A percentile compares a stretch with the other conserved stretches of the same genome.
Evolutionary conservation across 164 flowering plant genomes (phyloP).

Genomic region (Vitis riparia): DNA sequence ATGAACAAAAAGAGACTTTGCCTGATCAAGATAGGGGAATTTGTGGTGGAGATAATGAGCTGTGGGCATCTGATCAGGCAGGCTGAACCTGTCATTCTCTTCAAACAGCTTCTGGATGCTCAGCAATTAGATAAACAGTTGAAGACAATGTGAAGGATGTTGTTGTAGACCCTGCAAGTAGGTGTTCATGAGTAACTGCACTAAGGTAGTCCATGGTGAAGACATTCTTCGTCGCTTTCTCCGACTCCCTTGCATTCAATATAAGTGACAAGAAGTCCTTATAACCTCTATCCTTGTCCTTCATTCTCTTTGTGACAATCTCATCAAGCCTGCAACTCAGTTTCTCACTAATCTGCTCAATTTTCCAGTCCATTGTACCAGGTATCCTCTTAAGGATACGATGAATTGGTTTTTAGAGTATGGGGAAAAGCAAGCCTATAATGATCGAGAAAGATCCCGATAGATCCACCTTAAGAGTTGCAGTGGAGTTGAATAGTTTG

Average conservation of each 20-base stretch:
- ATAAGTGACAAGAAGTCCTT: slow-evolving; percentile 80
- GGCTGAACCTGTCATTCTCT: slow-evolving; percentile 77
- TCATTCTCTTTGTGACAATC: slow-evolving; percentile 63
- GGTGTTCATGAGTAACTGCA: slow-evolving; percentile 84
- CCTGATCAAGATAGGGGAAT: slow-evolving; percentile 92
- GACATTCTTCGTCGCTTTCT: slow-evolving; percentile 38
- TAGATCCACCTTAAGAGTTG: slow-evolving; percentile 86
- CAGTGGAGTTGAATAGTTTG: slow-evolving; percentile 51
- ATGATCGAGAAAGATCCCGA: slow-evolving; percentile 82
- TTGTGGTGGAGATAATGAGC: slow-evolving; percentile 73
- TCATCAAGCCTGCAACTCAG: slow-evolving; percentile 57
- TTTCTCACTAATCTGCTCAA: slow-evolving; percentile 52
- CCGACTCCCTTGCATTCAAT: slow-evolving; percentile 64
- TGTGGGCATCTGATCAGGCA: slow-evolving; percentile 50
- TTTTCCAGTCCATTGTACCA: slow-evolving; percentile 74
- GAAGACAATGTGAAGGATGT: slow-evolving; percentile 82
- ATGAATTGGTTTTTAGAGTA: slow-evolving; percentile 79
- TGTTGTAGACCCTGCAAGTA: slow-evolving; percentile 90
- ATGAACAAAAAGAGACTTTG: slow-evolving; percentile 9
- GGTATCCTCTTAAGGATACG: slow-evolving; percentile 74
- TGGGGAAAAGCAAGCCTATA: slow-evolving; percentile 71
- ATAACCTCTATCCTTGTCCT: slow-evolving; percentile 34
- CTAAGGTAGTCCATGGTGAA: slow-evolving; percentile 78
- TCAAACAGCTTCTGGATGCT: slow-evolving; percentile 68
- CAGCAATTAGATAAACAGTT: slow-evolving; percentile 67